Percentiles rank a stretch among this genome's conserved stretches.
Conservation (phyloP, 2,329 filamentous ascomycete genomes). For the Akanthomyces uredinophilus region DNA sequence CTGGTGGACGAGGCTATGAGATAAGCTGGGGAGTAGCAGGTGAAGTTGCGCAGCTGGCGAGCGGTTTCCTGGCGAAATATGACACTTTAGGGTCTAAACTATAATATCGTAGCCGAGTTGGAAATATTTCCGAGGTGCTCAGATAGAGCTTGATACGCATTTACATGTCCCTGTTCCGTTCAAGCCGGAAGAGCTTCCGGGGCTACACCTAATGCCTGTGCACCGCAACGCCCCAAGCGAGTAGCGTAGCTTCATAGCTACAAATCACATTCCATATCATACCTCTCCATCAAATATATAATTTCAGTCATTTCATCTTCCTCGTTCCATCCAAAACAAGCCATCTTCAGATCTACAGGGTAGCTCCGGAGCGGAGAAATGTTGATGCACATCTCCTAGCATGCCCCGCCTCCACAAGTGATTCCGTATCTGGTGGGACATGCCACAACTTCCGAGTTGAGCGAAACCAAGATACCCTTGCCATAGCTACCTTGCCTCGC, state of each 20-base stretch:
- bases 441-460: constrained; percentile 14
- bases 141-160: too few relatives aligned
- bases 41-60: constrained; percentile 33
- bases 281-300: too few relatives aligned
- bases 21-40: constrained; percentile 55
- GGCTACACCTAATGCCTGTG: too few relatives aligned
- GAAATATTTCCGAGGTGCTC: too few relatives aligned
- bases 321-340: not conserved
- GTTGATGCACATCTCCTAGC: constrained; percentile 8
- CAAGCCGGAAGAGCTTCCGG: too few relatives aligned
- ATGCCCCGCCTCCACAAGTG: constrained; percentile 15
- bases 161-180: too few relatives aligned
- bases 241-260: too few relatives aligned
- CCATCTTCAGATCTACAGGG: not conserved
- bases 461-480: constrained; percentile 8
- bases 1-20: constrained; percentile 57
- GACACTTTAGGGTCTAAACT: not conserved
- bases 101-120: not conserved
- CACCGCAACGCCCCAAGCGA: too few relatives aligned
- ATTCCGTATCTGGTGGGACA: constrained; percentile 11
- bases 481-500: constrained; percentile 7
- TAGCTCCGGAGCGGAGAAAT: constrained; percentile 15
- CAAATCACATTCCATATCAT: too few relatives aligned
- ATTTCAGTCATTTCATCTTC: too few relatives aligned
- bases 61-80: not conserved